phyloP scores from a whole-genome alignment of 345 rosid species.

The Mercurialis annua region DNA sequence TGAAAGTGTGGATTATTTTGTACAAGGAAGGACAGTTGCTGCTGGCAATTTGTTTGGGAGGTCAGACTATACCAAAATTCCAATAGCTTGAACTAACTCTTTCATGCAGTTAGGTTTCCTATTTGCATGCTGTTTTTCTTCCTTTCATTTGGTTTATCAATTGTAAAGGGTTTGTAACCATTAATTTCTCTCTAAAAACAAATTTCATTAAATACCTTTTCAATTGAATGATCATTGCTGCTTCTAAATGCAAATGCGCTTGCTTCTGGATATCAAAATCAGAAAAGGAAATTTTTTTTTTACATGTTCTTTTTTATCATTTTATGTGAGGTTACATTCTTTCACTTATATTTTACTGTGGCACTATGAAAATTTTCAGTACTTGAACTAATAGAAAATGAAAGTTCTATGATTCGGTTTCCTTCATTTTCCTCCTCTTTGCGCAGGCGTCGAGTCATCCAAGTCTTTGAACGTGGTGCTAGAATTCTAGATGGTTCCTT shows the following conservation, averaged over 20 bases:
- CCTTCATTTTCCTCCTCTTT: constrained; percentile 14
- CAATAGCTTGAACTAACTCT: constrained; percentile 6
- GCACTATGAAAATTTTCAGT: neutral
- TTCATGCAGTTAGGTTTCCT: neutral
- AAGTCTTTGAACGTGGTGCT: constrained; percentile 87
- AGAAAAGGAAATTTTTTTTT: neutral
- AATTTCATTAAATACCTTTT: neutral
- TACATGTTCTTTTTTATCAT: neutral
- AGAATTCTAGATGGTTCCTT: constrained; percentile 94
- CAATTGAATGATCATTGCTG: neutral
- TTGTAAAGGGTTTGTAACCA: neutral
- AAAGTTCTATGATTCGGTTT: neutral
- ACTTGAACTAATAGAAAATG: neutral
- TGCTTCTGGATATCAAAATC: neutral
- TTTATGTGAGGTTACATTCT: neutral
- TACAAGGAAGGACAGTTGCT: constrained; percentile 93
- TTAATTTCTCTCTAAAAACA: neutral
- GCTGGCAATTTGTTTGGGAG: constrained; percentile 98
- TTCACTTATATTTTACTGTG: neutral
- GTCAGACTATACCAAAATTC: constrained; percentile 32
- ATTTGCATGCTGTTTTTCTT: neutral
- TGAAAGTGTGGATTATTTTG: constrained; percentile 96
- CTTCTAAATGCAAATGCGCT: neutral
- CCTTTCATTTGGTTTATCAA: neutral
- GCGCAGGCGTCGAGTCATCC: constrained; percentile 86